Evolutionary conservation across 768 basidiomycete species (phyloP).

Genomic region (Leccinum broughii): DNA sequence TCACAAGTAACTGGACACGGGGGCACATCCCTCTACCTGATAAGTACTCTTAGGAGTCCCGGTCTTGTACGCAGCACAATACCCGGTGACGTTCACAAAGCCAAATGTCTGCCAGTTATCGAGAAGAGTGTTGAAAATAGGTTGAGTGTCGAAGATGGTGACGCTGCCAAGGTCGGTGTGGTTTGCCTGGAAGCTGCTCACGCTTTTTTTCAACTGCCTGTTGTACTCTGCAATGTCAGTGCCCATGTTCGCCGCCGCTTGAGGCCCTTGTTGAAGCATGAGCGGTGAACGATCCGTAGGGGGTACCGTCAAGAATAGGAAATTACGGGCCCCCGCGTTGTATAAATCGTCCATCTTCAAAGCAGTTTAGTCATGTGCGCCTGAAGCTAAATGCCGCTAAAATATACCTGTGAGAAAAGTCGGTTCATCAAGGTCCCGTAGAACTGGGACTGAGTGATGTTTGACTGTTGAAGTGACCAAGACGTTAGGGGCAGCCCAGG

Average conservation of each 20-base stretch:
- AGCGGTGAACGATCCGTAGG: constrained; percentile 59
- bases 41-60: constrained; percentile 54
- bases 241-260: constrained; percentile 30
- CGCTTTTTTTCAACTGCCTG: constrained; percentile 32
- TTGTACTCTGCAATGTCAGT: constrained; percentile 52
- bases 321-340: constrained; percentile 55
- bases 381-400: neutral
- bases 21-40: constrained; percentile 57
- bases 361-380: neutral
- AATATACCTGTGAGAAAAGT: constrained; percentile 30
- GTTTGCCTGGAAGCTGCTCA: constrained; percentile 40
- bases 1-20: constrained; percentile 66
- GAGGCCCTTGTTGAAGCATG: constrained; percentile 41
- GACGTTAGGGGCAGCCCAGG: neutral
- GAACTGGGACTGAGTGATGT: constrained; percentile 24
- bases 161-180: constrained; percentile 46
- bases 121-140: constrained; percentile 58
- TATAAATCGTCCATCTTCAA: constrained; percentile 24
- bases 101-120: constrained; percentile 53
- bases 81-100: constrained; percentile 60
- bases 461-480: constrained; percentile 16
- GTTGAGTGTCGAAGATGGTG: constrained; percentile 55
- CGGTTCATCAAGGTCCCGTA: constrained; percentile 27
- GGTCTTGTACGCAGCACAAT: constrained; percentile 57
- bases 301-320: constrained; percentile 63